A percentile compares a stretch with the other conserved stretches of the same genome.
phyloP scores from a whole-genome alignment of 495 filamentous ascomycete genomes.

The Penicillium flavigenum region DNA sequence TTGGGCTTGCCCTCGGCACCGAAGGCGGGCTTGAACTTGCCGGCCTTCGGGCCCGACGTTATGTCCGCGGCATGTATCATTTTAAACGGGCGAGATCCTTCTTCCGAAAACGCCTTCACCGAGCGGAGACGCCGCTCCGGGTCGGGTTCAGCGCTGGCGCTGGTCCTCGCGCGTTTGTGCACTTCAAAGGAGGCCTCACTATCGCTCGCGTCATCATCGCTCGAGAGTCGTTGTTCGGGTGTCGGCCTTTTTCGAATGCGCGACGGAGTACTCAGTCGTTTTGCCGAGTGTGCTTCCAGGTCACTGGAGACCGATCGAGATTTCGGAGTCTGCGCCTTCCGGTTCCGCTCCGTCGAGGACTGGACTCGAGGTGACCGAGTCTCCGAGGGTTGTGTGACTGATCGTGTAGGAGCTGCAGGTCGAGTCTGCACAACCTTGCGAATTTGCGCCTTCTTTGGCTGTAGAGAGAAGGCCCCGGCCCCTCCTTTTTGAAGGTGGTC shows the following conservation, averaged over 20 bases:
- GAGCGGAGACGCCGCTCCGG: constrained; percentile 59
- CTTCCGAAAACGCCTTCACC: constrained; percentile 58
- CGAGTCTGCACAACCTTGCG: constrained; percentile 48
- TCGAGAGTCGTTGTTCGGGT: constrained; percentile 48
- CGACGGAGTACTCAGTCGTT: constrained; percentile 37
- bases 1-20: constrained; percentile 46
- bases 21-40: constrained; percentile 50
- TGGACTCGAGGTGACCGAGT: constrained; percentile 25
- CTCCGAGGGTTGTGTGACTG: constrained; percentile 28
- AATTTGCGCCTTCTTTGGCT: constrained; percentile 50
- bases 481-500: constrained; percentile 57
- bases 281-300: constrained; percentile 32
- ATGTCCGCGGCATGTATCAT: constrained; percentile 72
- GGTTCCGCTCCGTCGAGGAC: constrained; percentile 27
- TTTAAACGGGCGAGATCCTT: constrained; percentile 46
- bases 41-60: constrained; percentile 48
- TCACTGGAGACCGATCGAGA: constrained; percentile 39
- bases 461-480: constrained; percentile 47
- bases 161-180: constrained; percentile 47
- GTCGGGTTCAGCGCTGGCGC: constrained; percentile 51
- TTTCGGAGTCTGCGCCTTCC: constrained; percentile 30
- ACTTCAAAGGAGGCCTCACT: constrained; percentile 47
- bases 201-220: constrained; percentile 51
- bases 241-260: constrained; percentile 48
- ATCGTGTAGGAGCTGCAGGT: constrained; percentile 34